Evolutionary conservation across 257 asterid species (phyloP), one percentile per base, ranked within the genome.

Genomic region (Scutellaria galericulata): DNA sequence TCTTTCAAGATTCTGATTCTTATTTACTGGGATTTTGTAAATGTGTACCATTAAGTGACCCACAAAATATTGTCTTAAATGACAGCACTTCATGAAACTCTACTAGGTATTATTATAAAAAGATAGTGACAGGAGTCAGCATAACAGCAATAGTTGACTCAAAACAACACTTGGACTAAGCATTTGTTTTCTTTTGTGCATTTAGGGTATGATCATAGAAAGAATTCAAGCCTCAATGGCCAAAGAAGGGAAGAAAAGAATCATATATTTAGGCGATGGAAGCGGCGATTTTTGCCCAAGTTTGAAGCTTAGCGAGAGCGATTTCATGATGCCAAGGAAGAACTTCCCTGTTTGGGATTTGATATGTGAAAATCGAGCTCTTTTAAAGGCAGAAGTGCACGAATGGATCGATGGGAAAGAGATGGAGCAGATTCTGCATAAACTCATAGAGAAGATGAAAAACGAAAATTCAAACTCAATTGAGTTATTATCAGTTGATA

Each of bases 271-370:
- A 0, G 97, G 98, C 5, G 97, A 92, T 18, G 97, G 97, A 42
- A 9, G 0, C 7, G 94, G 96, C 0, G 96, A 92, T 75, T 92
- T 79, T 10, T 79, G 84, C 84, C 86, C 86, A 14, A 64, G 82
- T 71, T 73, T 82, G 78, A 82, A 82, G 80, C 87, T 83, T 0
- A 62, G 50, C 2, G 87, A 82, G 51, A 75, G 11, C 47, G 95
- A 93, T 53, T 80, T 72, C 57, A 66, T 86, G 81, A 87, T 93
- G 98, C 97, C 97, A 5, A 89, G 97, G 75, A 88, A 87, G 75
- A 59, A 86, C 53, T 90, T 80, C 42, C 96, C 97, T 0, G 95
- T 77, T 1, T 92, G 96, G 95, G 87, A 83, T 57, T 78, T 88
- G 76, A 88, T 92, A 41, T 78, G 81, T 0, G 45, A 83, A 68